Conservation (phyloP, 345 rosid species). For the Passiflora organensis region DNA sequence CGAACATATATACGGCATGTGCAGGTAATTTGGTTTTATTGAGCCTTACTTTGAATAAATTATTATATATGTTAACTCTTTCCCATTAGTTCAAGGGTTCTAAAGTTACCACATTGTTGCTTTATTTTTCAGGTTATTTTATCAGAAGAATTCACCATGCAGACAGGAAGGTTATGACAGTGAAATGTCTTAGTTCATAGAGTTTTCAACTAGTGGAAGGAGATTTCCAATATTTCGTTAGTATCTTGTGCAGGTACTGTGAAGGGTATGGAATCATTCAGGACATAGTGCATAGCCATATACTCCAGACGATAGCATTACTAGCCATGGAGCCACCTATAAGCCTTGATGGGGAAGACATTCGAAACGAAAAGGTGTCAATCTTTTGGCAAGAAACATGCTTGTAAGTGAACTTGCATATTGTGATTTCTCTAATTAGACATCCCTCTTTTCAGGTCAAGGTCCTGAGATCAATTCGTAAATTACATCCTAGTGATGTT, state of each 20-base stretch:
- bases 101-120: conserved; percentile 11
- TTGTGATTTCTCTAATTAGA: not conserved
- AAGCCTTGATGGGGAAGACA: conserved; percentile 78
- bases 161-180: conserved; percentile 39
- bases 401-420: not conserved
- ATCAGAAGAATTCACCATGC: conserved; percentile 48
- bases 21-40: conserved; percentile 35
- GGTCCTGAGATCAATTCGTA: conserved; percentile 62
- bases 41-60: too few species aligned
- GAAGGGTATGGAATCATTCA: conserved; percentile 77
- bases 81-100: too few species aligned
- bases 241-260: conserved; percentile 44
- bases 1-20: conserved; percentile 55
- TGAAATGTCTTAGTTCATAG: not conserved
- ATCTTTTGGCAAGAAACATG: conserved; percentile 1
- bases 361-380: conserved; percentile 67
- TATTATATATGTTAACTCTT: too few species aligned
- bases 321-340: conserved; percentile 85
- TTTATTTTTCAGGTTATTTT: conserved; percentile 48
- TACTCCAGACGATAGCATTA: conserved; percentile 67
- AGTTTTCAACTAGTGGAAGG: conserved; percentile 10
- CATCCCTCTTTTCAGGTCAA: conserved; percentile 46
- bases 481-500: conserved; percentile 47
- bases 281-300: conserved; percentile 68
- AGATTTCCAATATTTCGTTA: not conserved